Base-by-base conservation (phyloP, 1,139 yeast species). In the Blastobotrys buckinghamii region DNA sequence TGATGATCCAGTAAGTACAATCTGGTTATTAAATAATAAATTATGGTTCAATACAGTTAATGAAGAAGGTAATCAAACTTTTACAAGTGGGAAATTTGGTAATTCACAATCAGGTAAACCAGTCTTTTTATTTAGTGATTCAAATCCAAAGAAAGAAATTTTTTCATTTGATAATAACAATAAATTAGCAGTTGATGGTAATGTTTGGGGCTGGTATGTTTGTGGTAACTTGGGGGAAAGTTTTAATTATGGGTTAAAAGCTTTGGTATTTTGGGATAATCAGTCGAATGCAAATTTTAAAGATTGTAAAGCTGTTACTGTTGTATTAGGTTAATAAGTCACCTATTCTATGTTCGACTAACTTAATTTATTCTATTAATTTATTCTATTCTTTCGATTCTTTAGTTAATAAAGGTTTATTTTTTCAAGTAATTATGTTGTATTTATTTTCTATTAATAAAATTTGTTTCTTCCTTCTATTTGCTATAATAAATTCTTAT, bases 181-280 rank as follows among this genome's bases (percentile, higher is more conserved):
- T 6, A 40, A 41, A n/a, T 19, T 43, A 29, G 16, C 27, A 6
- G 16, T 43, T 19, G 15, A 43, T 13, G 15, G n/a, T 19, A 36
- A 32, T 22, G 41, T 27, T 36, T 32, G 37, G 36, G 46, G 46
- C 2, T 43, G 40, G 40, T 43, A 17, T 27, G 46, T 40, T 12
- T 43, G 46, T 40, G 20, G n/a, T 6, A 36, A 20, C 16, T 26
- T 36, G n/a, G 46, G 46, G 12, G 46, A 43, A 19, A 19, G 7
- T 20, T 29, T 40, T 29, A 24, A 15, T 29, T 16, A 17, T 40
- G 42, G 33, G 5, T 17, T 17, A 15, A 35, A 40, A 10, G 38
- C 30, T 17, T 10, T 42, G 19, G 44, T 30, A n/a, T 42, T 33
- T 29, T 42, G 39, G 39, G 44, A 17, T 16, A 17, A 42, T 22